Base-by-base conservation (phyloP, 371 early-diverging fungal genomes). In the Pancytospora philotis region DNA sequence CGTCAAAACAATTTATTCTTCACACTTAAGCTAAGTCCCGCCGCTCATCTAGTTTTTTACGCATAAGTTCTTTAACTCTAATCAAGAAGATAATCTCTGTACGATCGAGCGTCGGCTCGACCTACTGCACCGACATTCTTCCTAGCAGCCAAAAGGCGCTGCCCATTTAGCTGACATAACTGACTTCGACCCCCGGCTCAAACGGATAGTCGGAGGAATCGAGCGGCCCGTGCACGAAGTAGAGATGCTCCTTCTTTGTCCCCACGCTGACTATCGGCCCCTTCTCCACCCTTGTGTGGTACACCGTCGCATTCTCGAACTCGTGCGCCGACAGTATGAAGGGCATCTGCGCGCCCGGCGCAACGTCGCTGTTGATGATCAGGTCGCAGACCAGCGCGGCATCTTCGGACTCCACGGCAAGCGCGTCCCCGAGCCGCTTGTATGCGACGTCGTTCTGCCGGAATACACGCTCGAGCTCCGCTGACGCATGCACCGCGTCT, bases 321-420 rank as follows among this genome's bases (percentile, higher is more conserved):
- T 60, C 60, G 34, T 41, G 45, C 10, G 36, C 8, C 45, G 51
- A 34, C n/a, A 60, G 60, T n/a, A 60, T 60, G 28, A 60, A 60
- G 8, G 60, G 60, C 13, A 32, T 10, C 10, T 8, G 8, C 36
- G 31, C 34, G 10, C 60, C 60, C 45, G 36, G 36, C 13, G 6
- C 13, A n/a, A 60, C 13, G 45, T 60, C 60, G 6, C 10, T 13
- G 30, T 60, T 60, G 19, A 60, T 39, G 10, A 60, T 49, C 6
- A 60, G 8, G 45, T 60, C 60, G 8, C 13, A 34, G 13, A 60
- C 48, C 19, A 60, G 28, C 6, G 10, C 36, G 48, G 37, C 8
- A 32, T 45, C 36, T 50, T 60, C 60, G 27, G 16, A 10, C 6
- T 39, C 19, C n/a, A 60, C 45, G n/a, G 10, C 13, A 13, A 32